phyloP scores from a whole-genome alignment of 306 rosid genomes.

The Sesbania bispinosa region DNA sequence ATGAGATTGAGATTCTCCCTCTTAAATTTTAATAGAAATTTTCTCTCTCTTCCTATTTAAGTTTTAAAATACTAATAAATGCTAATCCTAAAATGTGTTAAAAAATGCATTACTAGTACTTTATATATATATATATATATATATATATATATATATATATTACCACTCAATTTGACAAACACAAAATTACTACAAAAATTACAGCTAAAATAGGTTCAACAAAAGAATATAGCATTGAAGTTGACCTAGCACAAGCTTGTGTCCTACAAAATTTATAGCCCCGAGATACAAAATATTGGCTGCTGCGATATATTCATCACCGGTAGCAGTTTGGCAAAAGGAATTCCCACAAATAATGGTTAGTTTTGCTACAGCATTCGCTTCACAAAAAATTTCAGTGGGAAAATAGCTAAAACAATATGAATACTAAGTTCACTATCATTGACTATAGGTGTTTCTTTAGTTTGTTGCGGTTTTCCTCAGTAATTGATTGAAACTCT shows the following conservation, averaged over 20 bases:
- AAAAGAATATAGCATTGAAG: constrained; percentile 1
- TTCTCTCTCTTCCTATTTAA: too few species aligned
- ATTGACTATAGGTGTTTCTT: constrained; percentile 30
- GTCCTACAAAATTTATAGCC: constrained; percentile 32
- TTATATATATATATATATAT: too few species aligned
- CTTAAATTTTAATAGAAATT: too few species aligned
- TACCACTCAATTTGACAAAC: not conserved
- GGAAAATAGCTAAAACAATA: not conserved
- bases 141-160: too few species aligned
- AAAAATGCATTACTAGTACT: not conserved
- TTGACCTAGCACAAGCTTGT: constrained; percentile 2
- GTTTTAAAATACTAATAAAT: too few species aligned
- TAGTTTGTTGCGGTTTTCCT: constrained; percentile 61
- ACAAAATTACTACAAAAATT: not conserved
- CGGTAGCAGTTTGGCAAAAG: constrained; percentile 5
- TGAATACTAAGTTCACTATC: constrained; percentile 14
- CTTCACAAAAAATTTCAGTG: not conserved
- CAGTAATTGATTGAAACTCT: constrained; percentile 60
- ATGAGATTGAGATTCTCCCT: too few species aligned
- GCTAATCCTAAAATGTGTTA: too few species aligned
- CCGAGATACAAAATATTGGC: not conserved
- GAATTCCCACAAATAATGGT: constrained; percentile 7
- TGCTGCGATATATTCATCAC: constrained; percentile 12
- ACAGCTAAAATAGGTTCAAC: constrained; percentile 14
- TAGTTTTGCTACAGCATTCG: not conserved